Conservation (phyloP, 2,329 filamentous ascomycete genomes). For the Colletotrichum siamense region DNA sequence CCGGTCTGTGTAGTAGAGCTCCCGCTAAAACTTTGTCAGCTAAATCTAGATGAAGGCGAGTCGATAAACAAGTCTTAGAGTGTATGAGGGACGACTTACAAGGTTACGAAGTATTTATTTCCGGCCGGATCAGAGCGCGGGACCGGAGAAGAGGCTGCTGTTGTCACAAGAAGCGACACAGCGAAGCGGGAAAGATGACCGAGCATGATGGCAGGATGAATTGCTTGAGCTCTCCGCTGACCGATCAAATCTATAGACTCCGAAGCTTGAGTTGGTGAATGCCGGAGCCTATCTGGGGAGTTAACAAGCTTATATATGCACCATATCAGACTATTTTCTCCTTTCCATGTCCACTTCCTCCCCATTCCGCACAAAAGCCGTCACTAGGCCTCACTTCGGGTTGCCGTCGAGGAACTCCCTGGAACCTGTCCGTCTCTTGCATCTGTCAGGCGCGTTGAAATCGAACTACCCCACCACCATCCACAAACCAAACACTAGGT, state of each 20-base stretch:
- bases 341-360: background rate
- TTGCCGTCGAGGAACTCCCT: background rate
- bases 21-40: background rate
- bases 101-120: background rate
- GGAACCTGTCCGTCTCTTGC: background rate
- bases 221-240: background rate
- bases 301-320: background rate
- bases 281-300: background rate
- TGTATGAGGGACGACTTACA: background rate
- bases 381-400: background rate
- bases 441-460: background rate
- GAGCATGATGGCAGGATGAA: background rate
- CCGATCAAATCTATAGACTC: background rate
- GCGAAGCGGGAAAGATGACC: background rate
- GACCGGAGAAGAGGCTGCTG: background rate
- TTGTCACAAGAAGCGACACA: background rate
- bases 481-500: background rate
- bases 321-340: background rate
- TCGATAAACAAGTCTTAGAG: background rate
- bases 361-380: background rate
- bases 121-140: background rate
- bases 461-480: background rate
- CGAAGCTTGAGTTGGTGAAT: background rate
- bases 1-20: background rate
- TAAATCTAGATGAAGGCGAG: background rate